Evolutionary conservation across 176 grass and related monocot species (phyloP).

Genomic region (Musa acuminata): DNA sequence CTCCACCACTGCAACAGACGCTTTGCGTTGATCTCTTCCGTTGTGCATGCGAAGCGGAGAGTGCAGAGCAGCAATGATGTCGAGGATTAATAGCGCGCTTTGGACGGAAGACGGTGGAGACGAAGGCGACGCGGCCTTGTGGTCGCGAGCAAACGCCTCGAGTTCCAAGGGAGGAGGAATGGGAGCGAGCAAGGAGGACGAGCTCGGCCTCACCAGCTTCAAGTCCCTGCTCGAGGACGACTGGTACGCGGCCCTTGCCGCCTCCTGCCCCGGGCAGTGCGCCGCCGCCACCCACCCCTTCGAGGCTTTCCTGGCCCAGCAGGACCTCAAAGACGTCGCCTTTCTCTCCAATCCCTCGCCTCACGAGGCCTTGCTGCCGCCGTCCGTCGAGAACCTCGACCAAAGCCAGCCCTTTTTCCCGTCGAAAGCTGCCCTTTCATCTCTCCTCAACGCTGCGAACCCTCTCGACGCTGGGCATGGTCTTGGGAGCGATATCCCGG

Average conservation of each 20-base stretch:
- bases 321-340: constrained; percentile 30
- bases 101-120: constrained; percentile 35
- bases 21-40: neutral
- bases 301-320: neutral
- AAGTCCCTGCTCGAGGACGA: constrained; percentile 21
- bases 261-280: no score
- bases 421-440: neutral
- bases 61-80: neutral
- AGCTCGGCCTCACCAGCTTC: constrained; percentile 33
- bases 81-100: neutral
- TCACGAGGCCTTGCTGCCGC: constrained; percentile 18
- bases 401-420: neutral
- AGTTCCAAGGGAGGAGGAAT: constrained; percentile 9
- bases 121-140: constrained; percentile 7
- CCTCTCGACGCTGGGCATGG: neutral
- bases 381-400: constrained; percentile 3
- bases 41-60: neutral
- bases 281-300: constrained; percentile 16
- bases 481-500: neutral
- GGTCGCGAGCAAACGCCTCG: neutral
- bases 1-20: no score
- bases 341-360: constrained; percentile 3
- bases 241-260: constrained; percentile 17
- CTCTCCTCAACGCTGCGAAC: neutral
- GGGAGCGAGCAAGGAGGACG: constrained; percentile 17